Conservation (phyloP, 345 rosid genomes). For the Odontarrhena argentea region DNA sequence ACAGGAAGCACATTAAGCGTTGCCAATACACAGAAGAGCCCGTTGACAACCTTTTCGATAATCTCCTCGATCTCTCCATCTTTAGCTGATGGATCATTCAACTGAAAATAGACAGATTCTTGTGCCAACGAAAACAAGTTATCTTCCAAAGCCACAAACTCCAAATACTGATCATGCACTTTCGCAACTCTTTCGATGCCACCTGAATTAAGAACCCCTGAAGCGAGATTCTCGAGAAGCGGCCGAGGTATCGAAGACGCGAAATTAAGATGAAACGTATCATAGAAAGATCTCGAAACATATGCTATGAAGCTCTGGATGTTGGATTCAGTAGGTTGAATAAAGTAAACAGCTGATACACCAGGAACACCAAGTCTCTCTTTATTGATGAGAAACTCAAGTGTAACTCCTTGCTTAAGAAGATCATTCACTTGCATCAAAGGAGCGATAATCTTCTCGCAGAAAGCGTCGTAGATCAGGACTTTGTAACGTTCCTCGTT, state of each 20-base stretch:
- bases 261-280: conserved; percentile 71
- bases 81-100: conserved; percentile 83
- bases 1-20: conserved; percentile 74
- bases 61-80: conserved; percentile 80
- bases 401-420: conserved; percentile 72
- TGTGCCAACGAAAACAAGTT: conserved; percentile 71
- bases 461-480: conserved; percentile 69
- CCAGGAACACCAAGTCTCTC: conserved; percentile 62
- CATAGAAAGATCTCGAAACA: conserved; percentile 62
- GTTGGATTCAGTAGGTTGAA: conserved; percentile 62
- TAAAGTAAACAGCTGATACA: conserved; percentile 75
- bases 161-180: conserved; percentile 82
- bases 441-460: conserved; percentile 65
- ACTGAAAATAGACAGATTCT: conserved; percentile 57
- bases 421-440: conserved; percentile 86
- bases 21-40: conserved; percentile 68
- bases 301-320: conserved; percentile 63
- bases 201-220: conserved; percentile 57
- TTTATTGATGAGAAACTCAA: conserved; percentile 60
- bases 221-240: conserved; percentile 71
- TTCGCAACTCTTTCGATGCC: conserved; percentile 53
- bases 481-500: conserved; percentile 79
- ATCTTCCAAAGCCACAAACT: conserved; percentile 79
- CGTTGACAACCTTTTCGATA: conserved; percentile 62
- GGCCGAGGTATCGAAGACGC: conserved; percentile 68